These are phyloP conservation scores for Cenchrus fungigraminus DNA, from an alignment of 176 grass and related monocot species.

Conservation along the genomic window DNA sequence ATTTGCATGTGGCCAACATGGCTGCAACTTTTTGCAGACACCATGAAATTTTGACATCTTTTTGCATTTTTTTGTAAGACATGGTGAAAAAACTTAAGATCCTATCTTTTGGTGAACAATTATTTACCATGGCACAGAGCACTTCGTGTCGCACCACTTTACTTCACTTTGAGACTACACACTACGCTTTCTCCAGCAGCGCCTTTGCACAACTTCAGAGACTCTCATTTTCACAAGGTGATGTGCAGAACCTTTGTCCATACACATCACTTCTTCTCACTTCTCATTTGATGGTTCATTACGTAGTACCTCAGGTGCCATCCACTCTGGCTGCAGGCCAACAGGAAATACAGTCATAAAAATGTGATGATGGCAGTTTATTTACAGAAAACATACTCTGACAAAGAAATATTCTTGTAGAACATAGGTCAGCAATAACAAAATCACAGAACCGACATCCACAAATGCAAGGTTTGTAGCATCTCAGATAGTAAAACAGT, in stretches of 20 bases:
- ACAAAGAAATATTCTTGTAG: conserved; percentile 28
- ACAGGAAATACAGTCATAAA: conserved; percentile 34
- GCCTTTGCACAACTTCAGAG: conserved; percentile 52
- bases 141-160: conserved; percentile 60
- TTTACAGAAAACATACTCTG: conserved; percentile 5
- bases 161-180: conserved; percentile 52
- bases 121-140: conserved; percentile 67
- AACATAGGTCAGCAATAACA: conserved; percentile 13
- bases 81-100: conserved; percentile 26
- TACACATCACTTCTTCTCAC: conserved; percentile 67
- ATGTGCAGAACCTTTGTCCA: conserved; percentile 53
- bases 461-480: neutral
- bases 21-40: conserved; percentile 50
- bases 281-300: conserved; percentile 96
- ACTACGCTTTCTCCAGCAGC: conserved; percentile 47
- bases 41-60: conserved; percentile 17
- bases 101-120: conserved; percentile 60
- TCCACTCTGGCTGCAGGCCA: conserved; percentile 93
- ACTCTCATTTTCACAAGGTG: conserved; percentile 53
- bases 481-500: neutral
- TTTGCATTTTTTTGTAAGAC: conserved; percentile 16
- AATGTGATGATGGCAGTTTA: neutral
- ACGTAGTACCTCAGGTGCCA: conserved; percentile 95
- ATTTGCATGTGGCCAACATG: conserved; percentile 38
- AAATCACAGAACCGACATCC: neutral